Evolutionary conservation across 2,329 filamentous ascomycete species (phyloP).

Genomic region (Triangularia verruculosa): DNA sequence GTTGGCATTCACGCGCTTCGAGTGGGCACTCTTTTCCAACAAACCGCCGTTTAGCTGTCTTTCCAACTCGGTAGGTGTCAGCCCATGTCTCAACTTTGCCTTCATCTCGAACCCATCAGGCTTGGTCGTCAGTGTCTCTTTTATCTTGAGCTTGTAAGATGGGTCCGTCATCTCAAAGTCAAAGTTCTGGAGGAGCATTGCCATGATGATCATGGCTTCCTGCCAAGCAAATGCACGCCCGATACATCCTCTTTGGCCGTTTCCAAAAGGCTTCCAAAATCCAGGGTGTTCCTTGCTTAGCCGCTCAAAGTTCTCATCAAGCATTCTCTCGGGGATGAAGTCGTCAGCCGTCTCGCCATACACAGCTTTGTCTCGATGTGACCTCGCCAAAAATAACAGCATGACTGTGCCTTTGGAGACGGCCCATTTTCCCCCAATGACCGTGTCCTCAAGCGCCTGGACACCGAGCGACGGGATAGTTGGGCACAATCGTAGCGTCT

Average conservation of each 20-base stretch:
- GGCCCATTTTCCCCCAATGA: slow-evolving; percentile 60
- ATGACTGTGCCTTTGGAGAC: slow-evolving; percentile 52
- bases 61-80: slow-evolving; percentile 47
- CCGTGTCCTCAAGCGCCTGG: slow-evolving; percentile 50
- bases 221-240: slow-evolving; percentile 74
- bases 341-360: slow-evolving; percentile 63
- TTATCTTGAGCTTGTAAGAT: slow-evolving; percentile 53
- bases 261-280: slow-evolving; percentile 68
- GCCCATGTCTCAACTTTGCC: slow-evolving; percentile 60
- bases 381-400: slow-evolving; percentile 46
- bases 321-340: slow-evolving; percentile 70
- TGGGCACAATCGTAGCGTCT: slow-evolving; percentile 61
- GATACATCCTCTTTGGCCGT: slow-evolving; percentile 61
- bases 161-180: slow-evolving; percentile 62
- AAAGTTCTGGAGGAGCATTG: slow-evolving; percentile 68
- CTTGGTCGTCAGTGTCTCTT: slow-evolving; percentile 60
- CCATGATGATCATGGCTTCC: slow-evolving; percentile 60
- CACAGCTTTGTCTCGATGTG: slow-evolving; percentile 61
- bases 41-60: slow-evolving; percentile 46
- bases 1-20: slow-evolving; percentile 29
- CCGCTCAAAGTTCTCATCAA: slow-evolving; percentile 63
- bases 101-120: slow-evolving; percentile 62
- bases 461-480: slow-evolving; percentile 59
- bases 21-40: slow-evolving; percentile 11
- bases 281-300: slow-evolving; percentile 59